These are phyloP conservation scores for Ophidiomyces ophidiicola DNA, from an alignment of 2,329 filamentous ascomycete genomes.

Conservation along the genomic window DNA sequence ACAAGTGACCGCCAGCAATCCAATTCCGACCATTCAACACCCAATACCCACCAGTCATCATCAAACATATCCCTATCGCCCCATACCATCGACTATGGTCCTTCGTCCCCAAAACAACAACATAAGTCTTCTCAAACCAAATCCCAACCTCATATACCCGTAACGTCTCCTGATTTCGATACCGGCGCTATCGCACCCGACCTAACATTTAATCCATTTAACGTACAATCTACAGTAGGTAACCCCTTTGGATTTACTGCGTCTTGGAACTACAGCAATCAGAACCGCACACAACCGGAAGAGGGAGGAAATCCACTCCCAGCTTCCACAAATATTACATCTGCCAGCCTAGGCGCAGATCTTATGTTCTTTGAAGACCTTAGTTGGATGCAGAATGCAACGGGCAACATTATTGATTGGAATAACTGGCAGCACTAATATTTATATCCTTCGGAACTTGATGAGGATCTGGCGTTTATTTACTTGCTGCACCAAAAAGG, in stretches of 20 bases:
- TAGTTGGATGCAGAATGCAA: conserved; percentile 5
- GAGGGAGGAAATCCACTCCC: not conserved
- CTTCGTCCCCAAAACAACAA: conserved; percentile 18
- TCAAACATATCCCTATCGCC: conserved; percentile 28
- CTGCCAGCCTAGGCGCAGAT: not conserved
- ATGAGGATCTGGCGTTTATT: no score
- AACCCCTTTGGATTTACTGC: conserved; percentile 5
- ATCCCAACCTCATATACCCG: not conserved
- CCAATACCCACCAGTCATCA: conserved; percentile 28
- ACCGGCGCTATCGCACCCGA: not conserved
- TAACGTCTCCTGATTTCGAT: conserved; percentile 7
- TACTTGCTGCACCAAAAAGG: no score
- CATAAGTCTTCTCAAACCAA: conserved; percentile 2
- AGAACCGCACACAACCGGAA: not conserved
- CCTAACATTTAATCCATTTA: not conserved
- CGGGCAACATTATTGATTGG: not conserved
- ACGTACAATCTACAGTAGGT: not conserved
- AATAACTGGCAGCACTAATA: conserved; percentile 6
- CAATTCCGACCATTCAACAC: conserved; percentile 27
- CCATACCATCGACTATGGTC: conserved; percentile 20
- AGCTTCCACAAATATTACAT: not conserved
- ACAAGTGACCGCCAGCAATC: conserved; percentile 22
- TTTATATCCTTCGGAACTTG: no score
- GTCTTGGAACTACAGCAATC: conserved; percentile 5
- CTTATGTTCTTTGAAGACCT: conserved; percentile 2